Conservation (phyloP, 176 grass and related monocot genomes). For the Oryza rufipogon region DNA sequence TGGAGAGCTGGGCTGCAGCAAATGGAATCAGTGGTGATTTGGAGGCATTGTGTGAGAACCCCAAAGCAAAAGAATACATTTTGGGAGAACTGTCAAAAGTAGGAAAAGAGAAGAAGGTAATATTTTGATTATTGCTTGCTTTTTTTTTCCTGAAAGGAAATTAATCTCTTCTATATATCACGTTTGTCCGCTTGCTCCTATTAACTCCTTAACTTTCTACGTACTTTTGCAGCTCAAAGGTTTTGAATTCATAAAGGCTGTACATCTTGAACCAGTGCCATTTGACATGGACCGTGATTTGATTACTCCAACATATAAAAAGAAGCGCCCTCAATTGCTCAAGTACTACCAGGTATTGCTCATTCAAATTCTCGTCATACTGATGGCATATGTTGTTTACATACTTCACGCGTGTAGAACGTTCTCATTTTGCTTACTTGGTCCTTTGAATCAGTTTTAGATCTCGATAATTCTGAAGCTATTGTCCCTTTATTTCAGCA, state of each 20-base stretch:
- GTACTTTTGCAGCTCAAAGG: slow-evolving; percentile 79
- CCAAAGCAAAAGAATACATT: slow-evolving; percentile 74
- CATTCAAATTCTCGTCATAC: background rate
- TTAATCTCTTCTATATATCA: background rate
- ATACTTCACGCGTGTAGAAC: background rate
- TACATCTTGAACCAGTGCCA: slow-evolving; percentile 72
- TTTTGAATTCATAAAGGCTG: slow-evolving; percentile 77
- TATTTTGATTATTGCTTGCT: slow-evolving; percentile 20
- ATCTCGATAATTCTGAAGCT: slow-evolving; percentile 19
- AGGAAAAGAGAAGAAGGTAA: slow-evolving; percentile 85
- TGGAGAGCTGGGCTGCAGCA: slow-evolving; percentile 72
- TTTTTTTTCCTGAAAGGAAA: slow-evolving; percentile 10
- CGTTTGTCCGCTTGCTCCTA: background rate
- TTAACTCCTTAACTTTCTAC: slow-evolving; percentile 4
- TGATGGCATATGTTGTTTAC: background rate
- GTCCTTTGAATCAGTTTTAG: slow-evolving; percentile 15
- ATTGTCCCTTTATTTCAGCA: slow-evolving; percentile 9
- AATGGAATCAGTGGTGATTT: slow-evolving; percentile 70
- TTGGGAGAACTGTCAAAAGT: slow-evolving; percentile 66
- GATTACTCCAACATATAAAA: slow-evolving; percentile 92
- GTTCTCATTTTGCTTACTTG: slow-evolving; percentile 3
- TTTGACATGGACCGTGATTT: slow-evolving; percentile 89
- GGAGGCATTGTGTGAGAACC: slow-evolving; percentile 64
- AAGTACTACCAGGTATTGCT: slow-evolving; percentile 83
- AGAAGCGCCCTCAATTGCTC: slow-evolving; percentile 77